A percentile compares a stretch with the other conserved stretches of the same genome.
These are phyloP conservation scores for Aureobasidium leucospermi DNA, from an alignment of 2,329 filamentous ascomycete species.

Conservation along the genomic window DNA sequence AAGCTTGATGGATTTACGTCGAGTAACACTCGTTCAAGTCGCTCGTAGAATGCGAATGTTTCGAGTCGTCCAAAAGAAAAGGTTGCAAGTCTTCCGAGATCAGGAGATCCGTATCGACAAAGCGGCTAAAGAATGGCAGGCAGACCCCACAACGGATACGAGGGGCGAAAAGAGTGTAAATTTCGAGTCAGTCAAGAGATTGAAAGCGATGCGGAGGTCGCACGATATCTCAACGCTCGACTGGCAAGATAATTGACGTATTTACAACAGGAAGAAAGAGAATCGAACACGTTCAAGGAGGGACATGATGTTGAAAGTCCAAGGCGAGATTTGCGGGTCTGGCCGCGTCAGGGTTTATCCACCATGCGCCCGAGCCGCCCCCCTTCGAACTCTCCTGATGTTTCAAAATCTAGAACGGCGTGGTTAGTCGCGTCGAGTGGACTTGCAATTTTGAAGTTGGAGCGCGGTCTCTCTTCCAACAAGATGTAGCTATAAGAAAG, in stretches of 20 bases:
- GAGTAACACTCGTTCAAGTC: neutral
- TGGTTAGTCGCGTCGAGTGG: neutral
- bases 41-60: neutral
- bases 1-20: neutral
- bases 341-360: constrained; percentile 12
- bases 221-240: rapidly evolving
- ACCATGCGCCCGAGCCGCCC: constrained; percentile 6
- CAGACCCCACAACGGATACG: neutral
- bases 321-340: constrained; percentile 9
- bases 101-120: neutral
- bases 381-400: neutral
- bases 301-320: constrained; percentile 2
- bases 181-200: neutral
- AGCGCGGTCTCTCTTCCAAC: too few relatives aligned
- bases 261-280: neutral
- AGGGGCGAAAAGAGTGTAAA: neutral
- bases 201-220: neutral
- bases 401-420: neutral
- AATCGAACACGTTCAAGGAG: neutral
- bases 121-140: neutral
- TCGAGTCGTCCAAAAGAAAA: neutral
- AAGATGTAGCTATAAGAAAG: too few relatives aligned
- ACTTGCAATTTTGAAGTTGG: too few relatives aligned
- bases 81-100: neutral
- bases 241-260: neutral